These are phyloP conservation scores for Beauveria australis DNA, from an alignment of 2,329 filamentous ascomycete species.

Conservation along the genomic window DNA sequence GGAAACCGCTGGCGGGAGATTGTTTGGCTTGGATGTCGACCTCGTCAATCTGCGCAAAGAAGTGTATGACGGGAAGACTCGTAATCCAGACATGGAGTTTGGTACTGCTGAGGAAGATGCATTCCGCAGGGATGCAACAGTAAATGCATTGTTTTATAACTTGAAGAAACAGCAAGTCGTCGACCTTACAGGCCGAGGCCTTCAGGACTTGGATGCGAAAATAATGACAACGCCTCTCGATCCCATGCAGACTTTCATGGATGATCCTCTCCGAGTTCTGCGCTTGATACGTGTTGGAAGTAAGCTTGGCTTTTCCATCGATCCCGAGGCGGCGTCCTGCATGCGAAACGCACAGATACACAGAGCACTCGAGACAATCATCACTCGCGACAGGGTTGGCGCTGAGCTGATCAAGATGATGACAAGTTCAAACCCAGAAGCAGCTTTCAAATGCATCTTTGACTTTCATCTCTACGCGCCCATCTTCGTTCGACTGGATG, in stretches of 20 bases:
- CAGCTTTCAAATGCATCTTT: conserved; percentile 11
- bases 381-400: conserved; percentile 14
- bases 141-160: conserved; percentile 14
- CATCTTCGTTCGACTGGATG: conserved; percentile 12
- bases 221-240: conserved; percentile 15
- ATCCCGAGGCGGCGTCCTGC: not conserved
- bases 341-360: conserved; percentile 11
- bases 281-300: conserved; percentile 12
- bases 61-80: conserved; percentile 13
- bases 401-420: conserved; percentile 15
- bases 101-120: conserved; percentile 15
- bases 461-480: conserved; percentile 11
- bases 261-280: conserved; percentile 15
- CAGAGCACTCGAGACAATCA: conserved; percentile 11
- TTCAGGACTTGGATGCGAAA: conserved; percentile 10
- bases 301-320: conserved; percentile 12
- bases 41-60: conserved; percentile 16
- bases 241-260: conserved; percentile 14
- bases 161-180: conserved; percentile 13
- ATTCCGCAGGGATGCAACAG: conserved; percentile 14
- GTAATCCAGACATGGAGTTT: conserved; percentile 15
- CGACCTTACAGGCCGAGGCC: conserved; percentile 12
- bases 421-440: not conserved
- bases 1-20: conserved; percentile 13
- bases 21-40: conserved; percentile 16